Evolutionary conservation across 345 rosid genomes (phyloP).

Genomic region (Melaleuca alternifolia): DNA sequence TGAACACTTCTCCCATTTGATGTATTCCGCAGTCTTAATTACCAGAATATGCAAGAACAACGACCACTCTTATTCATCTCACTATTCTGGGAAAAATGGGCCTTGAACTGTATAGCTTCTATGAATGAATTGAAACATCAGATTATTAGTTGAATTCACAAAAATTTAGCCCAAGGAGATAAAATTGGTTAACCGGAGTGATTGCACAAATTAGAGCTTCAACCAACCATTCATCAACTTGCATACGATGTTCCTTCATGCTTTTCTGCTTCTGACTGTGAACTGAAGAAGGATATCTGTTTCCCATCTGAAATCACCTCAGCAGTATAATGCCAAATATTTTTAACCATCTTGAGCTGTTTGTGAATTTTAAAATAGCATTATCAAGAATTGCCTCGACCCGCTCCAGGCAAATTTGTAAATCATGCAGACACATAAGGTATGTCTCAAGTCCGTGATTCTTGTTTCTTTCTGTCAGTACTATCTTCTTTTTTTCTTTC

Average conservation of each 20-base stretch:
- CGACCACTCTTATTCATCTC: not conserved
- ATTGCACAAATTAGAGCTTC: not conserved
- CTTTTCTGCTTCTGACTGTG: not conserved
- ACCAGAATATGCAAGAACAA: not conserved
- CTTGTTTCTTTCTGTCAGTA: not conserved
- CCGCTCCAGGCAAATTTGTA: not conserved
- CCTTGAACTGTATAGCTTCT: not conserved
- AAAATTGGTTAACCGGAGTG: not conserved
- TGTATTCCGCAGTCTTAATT: not conserved
- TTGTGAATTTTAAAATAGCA: not conserved
- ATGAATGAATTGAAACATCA: not conserved
- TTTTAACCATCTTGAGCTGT: not conserved
- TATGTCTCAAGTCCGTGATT: not conserved
- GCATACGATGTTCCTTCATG: not conserved
- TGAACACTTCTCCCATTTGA: not conserved
- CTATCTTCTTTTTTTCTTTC: not conserved
- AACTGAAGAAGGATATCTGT: not conserved
- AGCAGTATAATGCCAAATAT: not conserved
- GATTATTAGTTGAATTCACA: not conserved
- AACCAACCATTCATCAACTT: not conserved
- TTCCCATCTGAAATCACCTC: not conserved
- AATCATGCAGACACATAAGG: not conserved
- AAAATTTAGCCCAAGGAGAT: not conserved
- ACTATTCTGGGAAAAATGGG: not conserved
- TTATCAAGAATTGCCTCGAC: not conserved